Evolutionary conservation across 177 flowering plant species (phyloP).

Genomic region (Vitis hybrid): DNA sequence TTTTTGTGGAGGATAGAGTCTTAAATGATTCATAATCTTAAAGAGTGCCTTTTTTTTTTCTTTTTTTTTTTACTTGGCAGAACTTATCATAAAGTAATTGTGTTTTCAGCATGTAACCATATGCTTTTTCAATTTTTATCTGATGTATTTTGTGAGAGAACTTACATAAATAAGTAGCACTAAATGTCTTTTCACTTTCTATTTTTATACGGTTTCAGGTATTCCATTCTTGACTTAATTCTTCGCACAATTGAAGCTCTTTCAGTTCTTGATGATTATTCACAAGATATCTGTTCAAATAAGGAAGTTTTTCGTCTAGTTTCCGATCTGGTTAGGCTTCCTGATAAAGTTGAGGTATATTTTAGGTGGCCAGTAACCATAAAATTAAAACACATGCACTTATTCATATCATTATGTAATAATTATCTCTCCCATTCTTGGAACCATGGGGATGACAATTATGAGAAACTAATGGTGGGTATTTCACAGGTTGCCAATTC

Average conservation of each 20-base stretch:
- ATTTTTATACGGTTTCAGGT: conserved; percentile 43
- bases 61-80: no score
- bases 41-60: no score
- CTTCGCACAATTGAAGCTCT: conserved; percentile 83
- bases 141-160: no score
- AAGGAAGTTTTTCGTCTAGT: conserved; percentile 55
- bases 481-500: conserved; percentile 58
- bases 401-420: neutral
- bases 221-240: conserved; percentile 63
- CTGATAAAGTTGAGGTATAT: conserved; percentile 83
- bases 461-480: no score
- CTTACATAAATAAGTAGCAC: no score
- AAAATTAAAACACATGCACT: neutral
- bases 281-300: conserved; percentile 56
- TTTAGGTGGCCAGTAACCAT: neutral
- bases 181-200: neutral
- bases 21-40: conserved; percentile 3
- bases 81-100: no score
- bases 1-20: no score
- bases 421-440: neutral
- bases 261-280: conserved; percentile 54
- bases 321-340: conserved; percentile 57
- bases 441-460: no score
- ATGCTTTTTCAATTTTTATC: no score
- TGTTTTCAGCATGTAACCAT: no score